Conservation (phyloP, 192 early-diverging fungal species). For the Rhizoclosmatium sp. region DNA sequence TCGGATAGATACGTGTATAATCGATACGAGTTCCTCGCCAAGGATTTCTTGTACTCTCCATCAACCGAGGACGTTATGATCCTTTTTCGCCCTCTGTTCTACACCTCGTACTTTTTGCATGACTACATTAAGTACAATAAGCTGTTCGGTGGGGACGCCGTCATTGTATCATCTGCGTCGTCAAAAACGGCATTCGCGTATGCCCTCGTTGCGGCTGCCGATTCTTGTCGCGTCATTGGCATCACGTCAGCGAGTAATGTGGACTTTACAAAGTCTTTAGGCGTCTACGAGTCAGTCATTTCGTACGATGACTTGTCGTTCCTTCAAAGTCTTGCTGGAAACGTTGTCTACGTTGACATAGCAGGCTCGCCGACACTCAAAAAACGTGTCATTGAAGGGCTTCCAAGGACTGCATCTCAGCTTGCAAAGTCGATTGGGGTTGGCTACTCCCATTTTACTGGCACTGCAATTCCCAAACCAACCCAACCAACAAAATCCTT, state of each 20-base stretch:
- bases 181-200: slow-evolving; percentile 52
- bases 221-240: slow-evolving; percentile 35
- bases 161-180: slow-evolving; percentile 47
- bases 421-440: slow-evolving; percentile 40
- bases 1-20: slow-evolving; percentile 48
- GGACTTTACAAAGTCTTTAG: slow-evolving; percentile 37
- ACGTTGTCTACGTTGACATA: slow-evolving; percentile 48
- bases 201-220: slow-evolving; percentile 22
- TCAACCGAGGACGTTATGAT: slow-evolving; percentile 41
- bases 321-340: background rate
- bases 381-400: slow-evolving; percentile 10
- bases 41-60: slow-evolving; percentile 40
- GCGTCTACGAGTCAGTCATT: slow-evolving; percentile 48
- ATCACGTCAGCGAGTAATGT: slow-evolving; percentile 45
- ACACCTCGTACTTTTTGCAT: slow-evolving; percentile 47
- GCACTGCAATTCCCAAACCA: too few relatives aligned
- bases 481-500: background rate
- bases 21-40: slow-evolving; percentile 28
- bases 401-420: background rate
- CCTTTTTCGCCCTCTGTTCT: slow-evolving; percentile 52
- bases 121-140: slow-evolving; percentile 44
- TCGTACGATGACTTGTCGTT: slow-evolving; percentile 20
- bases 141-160: slow-evolving; percentile 39
- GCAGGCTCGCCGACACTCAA: slow-evolving; percentile 35
- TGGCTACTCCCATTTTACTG: slow-evolving; percentile 4